phyloP scores from a whole-genome alignment of 306 rosid species.

The Lathyrus sativus region DNA sequence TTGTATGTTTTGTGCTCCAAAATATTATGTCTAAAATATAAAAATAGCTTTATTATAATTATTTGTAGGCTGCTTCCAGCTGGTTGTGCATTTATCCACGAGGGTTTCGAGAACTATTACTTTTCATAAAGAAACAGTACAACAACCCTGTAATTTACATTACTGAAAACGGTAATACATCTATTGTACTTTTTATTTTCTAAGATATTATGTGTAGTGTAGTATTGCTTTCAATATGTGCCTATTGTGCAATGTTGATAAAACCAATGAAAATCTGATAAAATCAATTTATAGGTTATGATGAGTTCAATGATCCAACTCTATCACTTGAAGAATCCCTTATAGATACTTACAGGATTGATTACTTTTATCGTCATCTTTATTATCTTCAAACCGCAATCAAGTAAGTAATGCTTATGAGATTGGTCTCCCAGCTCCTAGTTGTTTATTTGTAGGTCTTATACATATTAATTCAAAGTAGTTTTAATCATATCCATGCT shows the following conservation, averaged over 20 bases:
- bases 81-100: slow-evolving; percentile 48
- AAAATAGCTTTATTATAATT: slow-evolving; percentile 2
- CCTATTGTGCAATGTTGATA: background rate
- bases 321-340: slow-evolving; percentile 44
- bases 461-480: too few relatives aligned
- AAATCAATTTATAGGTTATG: slow-evolving; percentile 39
- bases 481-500: background rate
- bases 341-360: slow-evolving; percentile 17
- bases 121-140: slow-evolving; percentile 42
- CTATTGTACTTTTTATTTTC: background rate
- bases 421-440: too few relatives aligned
- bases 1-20: background rate
- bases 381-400: too few relatives aligned
- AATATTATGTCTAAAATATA: background rate
- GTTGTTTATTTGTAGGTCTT: too few relatives aligned
- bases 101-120: slow-evolving; percentile 42
- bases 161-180: slow-evolving; percentile 48
- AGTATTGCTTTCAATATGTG: background rate
- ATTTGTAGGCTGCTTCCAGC: slow-evolving; percentile 41
- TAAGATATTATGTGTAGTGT: background rate
- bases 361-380: background rate
- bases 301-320: slow-evolving; percentile 45
- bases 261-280: slow-evolving; percentile 3
- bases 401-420: too few relatives aligned
- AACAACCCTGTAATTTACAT: slow-evolving; percentile 47